These are phyloP conservation scores for Apiospora aurea DNA, from an alignment of 2,329 filamentous ascomycete genomes.

Conservation along the genomic window DNA sequence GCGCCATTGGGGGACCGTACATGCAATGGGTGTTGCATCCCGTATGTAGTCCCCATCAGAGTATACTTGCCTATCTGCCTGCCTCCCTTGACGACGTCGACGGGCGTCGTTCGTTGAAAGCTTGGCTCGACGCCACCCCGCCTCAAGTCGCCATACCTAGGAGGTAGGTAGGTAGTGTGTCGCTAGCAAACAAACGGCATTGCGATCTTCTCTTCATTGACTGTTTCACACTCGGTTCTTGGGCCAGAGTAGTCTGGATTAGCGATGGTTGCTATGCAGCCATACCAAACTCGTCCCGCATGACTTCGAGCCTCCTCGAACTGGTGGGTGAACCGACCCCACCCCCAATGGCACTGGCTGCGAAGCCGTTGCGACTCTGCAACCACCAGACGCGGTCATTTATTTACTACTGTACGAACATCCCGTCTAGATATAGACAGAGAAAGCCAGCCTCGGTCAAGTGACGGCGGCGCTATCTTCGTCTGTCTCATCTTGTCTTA, in stretches of 20 bases:
- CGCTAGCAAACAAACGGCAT: background rate
- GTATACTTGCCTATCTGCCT: background rate
- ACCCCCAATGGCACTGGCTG: background rate
- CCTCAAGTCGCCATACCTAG: background rate
- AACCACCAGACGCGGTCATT: conserved; percentile 5
- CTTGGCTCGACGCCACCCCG: conserved; percentile 13
- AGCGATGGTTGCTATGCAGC: background rate
- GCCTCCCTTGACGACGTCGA: background rate
- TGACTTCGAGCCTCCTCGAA: conserved; percentile 18
- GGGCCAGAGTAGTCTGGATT: background rate
- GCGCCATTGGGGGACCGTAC: background rate
- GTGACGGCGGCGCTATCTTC: conserved; percentile 3
- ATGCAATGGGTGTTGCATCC: background rate
- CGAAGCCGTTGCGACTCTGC: conserved; percentile 11
- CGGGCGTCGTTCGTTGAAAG: conserved; percentile 1
- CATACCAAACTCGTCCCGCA: background rate
- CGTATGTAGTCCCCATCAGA: background rate
- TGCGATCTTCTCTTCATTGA: background rate
- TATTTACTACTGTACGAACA: background rate
- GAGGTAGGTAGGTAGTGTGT: background rate
- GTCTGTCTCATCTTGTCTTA: background rate
- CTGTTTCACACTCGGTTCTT: background rate
- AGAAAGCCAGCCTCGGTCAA: background rate
- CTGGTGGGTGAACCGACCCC: conserved; percentile 3
- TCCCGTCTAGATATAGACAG: background rate